These are phyloP conservation scores for Wickerhamiella slavikovae DNA, from an alignment of 805 yeast genomes.

Conservation along the genomic window DNA sequence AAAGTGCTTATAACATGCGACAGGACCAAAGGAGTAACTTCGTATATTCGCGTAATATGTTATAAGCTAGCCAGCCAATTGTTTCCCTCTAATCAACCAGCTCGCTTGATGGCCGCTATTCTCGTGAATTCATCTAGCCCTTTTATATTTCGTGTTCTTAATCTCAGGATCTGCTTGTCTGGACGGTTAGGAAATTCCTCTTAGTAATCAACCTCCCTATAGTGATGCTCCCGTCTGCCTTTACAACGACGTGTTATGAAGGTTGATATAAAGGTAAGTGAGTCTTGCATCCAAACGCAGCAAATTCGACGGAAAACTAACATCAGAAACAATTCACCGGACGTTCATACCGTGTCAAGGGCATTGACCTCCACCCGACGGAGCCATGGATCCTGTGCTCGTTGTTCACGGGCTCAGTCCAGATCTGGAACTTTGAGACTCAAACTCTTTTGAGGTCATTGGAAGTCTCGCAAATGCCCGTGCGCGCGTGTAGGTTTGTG, in stretches of 20 bases:
- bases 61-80: too few relatives aligned
- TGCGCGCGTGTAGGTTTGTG: constrained; percentile 84
- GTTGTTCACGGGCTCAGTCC: constrained; percentile 74
- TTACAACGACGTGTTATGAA: constrained; percentile 14
- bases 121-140: too few relatives aligned
- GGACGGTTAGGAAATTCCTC: not conserved
- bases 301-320: not conserved
- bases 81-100: too few relatives aligned
- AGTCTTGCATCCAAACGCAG: not conserved
- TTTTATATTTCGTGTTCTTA: too few relatives aligned
- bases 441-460: constrained; percentile 64
- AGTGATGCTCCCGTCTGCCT: not conserved
- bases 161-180: too few relatives aligned
- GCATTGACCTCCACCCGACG: constrained; percentile 91
- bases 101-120: too few relatives aligned
- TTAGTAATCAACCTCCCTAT: not conserved
- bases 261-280: constrained; percentile 23
- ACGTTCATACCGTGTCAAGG: constrained; percentile 92
- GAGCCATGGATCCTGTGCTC: constrained; percentile 95
- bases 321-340: constrained; percentile 58
- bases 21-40: too few relatives aligned
- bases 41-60: too few relatives aligned
- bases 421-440: constrained; percentile 89
- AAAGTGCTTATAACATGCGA: too few relatives aligned
- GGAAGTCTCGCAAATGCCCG: constrained; percentile 91